Conservation (phyloP, 140 eudicot genomes). For the Erigeron philadelphicus region DNA sequence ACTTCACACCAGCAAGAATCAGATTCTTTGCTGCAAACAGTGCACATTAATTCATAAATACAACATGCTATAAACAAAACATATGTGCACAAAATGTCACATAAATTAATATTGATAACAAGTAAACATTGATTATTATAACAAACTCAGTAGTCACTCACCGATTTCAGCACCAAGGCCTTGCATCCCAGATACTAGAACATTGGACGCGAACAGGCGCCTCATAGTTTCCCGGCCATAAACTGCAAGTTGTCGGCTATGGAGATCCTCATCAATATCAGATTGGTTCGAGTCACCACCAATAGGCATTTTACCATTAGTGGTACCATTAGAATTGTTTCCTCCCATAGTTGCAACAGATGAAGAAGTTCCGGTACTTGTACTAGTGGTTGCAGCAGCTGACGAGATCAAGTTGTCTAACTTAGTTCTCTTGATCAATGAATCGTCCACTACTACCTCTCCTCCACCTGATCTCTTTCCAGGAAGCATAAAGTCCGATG, state of each 20-base stretch:
- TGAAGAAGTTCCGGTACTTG: constrained; percentile 28
- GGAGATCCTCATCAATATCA: constrained; percentile 93
- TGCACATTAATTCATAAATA: constrained; percentile 8
- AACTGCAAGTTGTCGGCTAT: constrained; percentile 92
- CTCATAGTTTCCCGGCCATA: constrained; percentile 96
- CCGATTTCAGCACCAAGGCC: constrained; percentile 97
- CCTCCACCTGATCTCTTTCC: constrained; percentile 72
- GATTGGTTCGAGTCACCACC: constrained; percentile 30
- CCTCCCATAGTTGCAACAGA: constrained; percentile 41
- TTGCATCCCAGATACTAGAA: constrained; percentile 80
- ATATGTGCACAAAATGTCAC: too few species aligned
- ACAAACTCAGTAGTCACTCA: constrained; percentile 22
- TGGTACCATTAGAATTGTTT: constrained; percentile 37
- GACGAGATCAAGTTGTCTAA: constrained; percentile 39
- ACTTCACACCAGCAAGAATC: constrained; percentile 89
- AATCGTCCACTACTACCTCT: constrained; percentile 50
- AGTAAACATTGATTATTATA: neutral
- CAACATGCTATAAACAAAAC: neutral
- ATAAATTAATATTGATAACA: too few species aligned
- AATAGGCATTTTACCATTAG: constrained; percentile 36
- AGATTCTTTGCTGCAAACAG: constrained; percentile 76
- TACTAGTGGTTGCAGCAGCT: constrained; percentile 35
- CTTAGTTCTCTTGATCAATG: constrained; percentile 52
- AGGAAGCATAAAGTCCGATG: constrained; percentile 88
- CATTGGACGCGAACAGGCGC: constrained; percentile 66